Conservation (phyloP, 768 basidiomycete species). For the Mycena vitilis region DNA sequence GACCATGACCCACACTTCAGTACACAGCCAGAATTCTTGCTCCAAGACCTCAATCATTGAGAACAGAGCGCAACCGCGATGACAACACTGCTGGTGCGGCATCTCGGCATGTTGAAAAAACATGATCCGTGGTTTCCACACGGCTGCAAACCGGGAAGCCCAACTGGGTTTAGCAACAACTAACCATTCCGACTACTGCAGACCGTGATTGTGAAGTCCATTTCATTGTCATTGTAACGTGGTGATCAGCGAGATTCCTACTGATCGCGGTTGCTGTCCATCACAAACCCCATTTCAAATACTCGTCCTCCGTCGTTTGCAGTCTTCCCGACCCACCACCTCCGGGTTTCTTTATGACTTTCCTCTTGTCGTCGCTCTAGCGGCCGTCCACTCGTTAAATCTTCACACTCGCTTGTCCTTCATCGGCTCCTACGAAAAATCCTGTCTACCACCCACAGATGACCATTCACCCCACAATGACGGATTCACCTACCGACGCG, state of each 20-base stretch:
- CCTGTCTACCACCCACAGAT: neutral
- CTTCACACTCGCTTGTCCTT: conserved; percentile 1
- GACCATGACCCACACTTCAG: too few relatives aligned
- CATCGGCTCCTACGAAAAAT: neutral
- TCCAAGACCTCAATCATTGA: too few relatives aligned
- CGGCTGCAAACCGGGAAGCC: too few relatives aligned
- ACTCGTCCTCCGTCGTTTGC: neutral
- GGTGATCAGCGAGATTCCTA: neutral
- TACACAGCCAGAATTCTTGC: too few relatives aligned
- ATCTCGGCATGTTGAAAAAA: too few relatives aligned
- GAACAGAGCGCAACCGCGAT: too few relatives aligned
- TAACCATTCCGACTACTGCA: too few relatives aligned
- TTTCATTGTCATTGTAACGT: neutral
- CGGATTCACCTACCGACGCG: neutral
- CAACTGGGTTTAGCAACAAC: too few relatives aligned
- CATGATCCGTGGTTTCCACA: too few relatives aligned
- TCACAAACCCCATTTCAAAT: neutral
- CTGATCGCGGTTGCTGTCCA: conserved; percentile 5
- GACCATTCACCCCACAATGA: neutral
- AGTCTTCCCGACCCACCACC: neutral
- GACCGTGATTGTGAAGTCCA: too few relatives aligned
- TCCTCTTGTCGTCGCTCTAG: conserved; percentile 2
- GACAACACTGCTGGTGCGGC: too few relatives aligned
- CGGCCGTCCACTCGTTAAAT: conserved; percentile 5
- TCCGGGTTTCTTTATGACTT: conserved; percentile 3